phyloP scores from a whole-genome alignment of 352 stramenopile species.

The Phytophthora agathidicida region DNA sequence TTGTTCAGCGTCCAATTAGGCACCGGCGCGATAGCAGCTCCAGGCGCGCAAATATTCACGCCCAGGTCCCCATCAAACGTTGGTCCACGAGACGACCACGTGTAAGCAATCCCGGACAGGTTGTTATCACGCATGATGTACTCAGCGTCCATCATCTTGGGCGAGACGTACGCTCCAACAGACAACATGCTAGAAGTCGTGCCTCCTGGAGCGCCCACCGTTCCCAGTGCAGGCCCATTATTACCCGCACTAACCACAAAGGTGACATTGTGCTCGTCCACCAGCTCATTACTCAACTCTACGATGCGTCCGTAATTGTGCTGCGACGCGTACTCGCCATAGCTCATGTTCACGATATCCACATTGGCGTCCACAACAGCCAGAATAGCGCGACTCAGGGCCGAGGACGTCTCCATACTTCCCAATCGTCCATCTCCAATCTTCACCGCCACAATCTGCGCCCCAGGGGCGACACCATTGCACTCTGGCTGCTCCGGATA shows the following conservation, averaged over 20 bases:
- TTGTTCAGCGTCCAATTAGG: conserved; percentile 96
- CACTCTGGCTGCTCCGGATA: conserved; percentile 85
- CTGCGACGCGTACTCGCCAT: conserved; percentile 92
- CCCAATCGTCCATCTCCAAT: conserved; percentile 95
- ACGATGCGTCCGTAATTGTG: conserved; percentile 91
- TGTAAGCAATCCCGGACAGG: conserved; percentile 81
- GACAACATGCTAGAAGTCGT: conserved; percentile 90
- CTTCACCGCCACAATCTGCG: conserved; percentile 94
- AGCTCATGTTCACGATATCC: conserved; percentile 98
- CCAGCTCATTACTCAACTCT: conserved; percentile 90
- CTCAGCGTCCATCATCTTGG: conserved; percentile 92
- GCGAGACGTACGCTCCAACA: conserved; percentile 95
- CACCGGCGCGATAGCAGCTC: conserved; percentile 94
- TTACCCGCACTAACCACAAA: conserved; percentile 96
- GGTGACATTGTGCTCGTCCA: conserved; percentile 92
- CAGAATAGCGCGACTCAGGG: conserved; percentile 90
- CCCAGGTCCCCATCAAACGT: conserved; percentile 92
- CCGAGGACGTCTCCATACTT: conserved; percentile 94
- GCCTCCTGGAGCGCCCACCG: conserved; percentile 92
- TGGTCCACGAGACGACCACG: conserved; percentile 93
- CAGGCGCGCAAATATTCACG: conserved; percentile 93
- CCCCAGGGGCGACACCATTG: conserved; percentile 94
- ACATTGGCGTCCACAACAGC: conserved; percentile 87
- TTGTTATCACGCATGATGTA: conserved; percentile 90
- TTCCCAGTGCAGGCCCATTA: conserved; percentile 95